These are phyloP conservation scores for Platanthera guangdongensis DNA, from an alignment of 106 monocot species.

Conservation along the genomic window DNA sequence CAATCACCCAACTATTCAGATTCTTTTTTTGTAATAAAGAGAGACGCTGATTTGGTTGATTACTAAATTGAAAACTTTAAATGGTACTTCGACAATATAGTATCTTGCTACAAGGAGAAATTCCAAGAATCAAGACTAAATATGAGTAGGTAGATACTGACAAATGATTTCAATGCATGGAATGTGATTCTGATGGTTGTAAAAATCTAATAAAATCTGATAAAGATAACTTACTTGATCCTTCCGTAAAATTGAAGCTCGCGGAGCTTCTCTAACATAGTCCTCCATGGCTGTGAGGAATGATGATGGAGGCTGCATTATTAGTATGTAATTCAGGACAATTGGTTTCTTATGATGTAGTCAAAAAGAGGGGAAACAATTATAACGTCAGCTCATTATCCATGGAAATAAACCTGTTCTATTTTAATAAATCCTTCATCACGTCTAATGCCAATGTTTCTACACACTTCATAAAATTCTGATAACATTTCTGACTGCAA, in stretches of 20 bases:
- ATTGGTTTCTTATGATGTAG: background rate
- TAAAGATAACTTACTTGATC: background rate
- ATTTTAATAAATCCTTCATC: conserved; percentile 84
- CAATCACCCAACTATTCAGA: background rate
- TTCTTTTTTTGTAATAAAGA: background rate
- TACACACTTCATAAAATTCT: conserved; percentile 94
- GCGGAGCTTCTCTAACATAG: conserved; percentile 80
- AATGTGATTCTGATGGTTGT: background rate
- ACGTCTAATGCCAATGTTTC: conserved; percentile 73
- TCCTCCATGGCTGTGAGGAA: conserved; percentile 89
- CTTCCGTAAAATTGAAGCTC: conserved; percentile 16
- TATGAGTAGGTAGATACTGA: background rate
- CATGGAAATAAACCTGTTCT: conserved; percentile 55
- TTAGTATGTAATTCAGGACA: background rate
- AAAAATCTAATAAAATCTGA: background rate
- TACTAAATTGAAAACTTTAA: background rate
- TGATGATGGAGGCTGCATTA: conserved; percentile 79
- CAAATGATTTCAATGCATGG: background rate
- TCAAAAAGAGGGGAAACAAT: background rate
- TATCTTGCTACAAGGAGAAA: background rate
- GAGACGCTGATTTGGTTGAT: no score
- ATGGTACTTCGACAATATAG: background rate
- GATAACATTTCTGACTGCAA: conserved; percentile 78
- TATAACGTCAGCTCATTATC: background rate
- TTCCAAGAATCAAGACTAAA: background rate